phyloP scores from a whole-genome alignment of 345 rosid species.

The Linum trigynum region DNA sequence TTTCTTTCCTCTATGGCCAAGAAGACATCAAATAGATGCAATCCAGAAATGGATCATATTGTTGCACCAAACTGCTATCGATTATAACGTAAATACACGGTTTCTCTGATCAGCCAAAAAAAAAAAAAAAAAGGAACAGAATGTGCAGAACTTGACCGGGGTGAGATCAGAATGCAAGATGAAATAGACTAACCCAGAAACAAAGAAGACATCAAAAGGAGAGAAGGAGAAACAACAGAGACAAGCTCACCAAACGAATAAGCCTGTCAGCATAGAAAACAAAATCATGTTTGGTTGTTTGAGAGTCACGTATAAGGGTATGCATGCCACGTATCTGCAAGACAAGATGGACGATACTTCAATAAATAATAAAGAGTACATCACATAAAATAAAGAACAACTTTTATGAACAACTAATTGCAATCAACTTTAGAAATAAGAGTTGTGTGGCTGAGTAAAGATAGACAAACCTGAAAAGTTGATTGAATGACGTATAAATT shows the following conservation, averaged over 20 bases:
- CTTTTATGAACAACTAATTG: background rate
- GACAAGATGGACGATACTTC: constrained; percentile 8
- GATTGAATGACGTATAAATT: constrained; percentile 89
- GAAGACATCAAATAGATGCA: background rate
- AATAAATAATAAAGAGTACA: too few relatives aligned
- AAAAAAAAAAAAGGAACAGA: background rate
- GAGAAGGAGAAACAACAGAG: background rate
- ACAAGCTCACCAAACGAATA: constrained; percentile 77
- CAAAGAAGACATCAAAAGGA: background rate
- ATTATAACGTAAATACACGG: background rate
- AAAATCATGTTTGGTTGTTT: constrained; percentile 90
- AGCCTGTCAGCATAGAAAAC: constrained; percentile 90
- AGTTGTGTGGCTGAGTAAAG: background rate
- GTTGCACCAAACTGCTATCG: background rate
- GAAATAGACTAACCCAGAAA: background rate
- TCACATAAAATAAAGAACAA: background rate
- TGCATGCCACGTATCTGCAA: constrained; percentile 98
- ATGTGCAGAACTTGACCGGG: background rate
- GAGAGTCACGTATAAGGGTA: constrained; percentile 93
- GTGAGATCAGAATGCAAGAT: background rate
- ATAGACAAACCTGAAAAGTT: constrained; percentile 75
- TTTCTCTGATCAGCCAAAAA: background rate
- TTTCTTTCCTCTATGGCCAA: background rate
- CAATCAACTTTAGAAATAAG: background rate
- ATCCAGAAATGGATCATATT: too few relatives aligned